These are phyloP conservation scores for Cystofilobasidium bisporidii DNA, from an alignment of 768 basidiomycete genomes.

Conservation along the genomic window DNA sequence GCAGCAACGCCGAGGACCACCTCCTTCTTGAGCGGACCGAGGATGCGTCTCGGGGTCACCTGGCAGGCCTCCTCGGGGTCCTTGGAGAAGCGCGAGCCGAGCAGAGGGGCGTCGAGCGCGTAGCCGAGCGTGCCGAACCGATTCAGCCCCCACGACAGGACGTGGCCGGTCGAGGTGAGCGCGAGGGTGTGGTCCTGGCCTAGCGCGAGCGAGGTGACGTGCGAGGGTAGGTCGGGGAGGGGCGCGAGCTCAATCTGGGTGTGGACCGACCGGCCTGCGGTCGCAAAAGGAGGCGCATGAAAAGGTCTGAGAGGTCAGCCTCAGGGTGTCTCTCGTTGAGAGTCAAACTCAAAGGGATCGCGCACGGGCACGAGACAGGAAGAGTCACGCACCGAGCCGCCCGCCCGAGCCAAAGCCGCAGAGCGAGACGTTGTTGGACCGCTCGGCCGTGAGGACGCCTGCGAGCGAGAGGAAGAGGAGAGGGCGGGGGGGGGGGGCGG, in stretches of 20 bases:
- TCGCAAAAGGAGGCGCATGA: neutral
- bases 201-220: conserved; percentile 59
- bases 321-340: too few relatives aligned
- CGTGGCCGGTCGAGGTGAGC: conserved; percentile 67
- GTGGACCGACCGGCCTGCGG: conserved; percentile 60
- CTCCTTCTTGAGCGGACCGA: conserved; percentile 67
- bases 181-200: conserved; percentile 93
- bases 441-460: conserved; percentile 64
- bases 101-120: conserved; percentile 50
- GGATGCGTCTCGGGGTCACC: conserved; percentile 60
- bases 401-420: conserved; percentile 88
- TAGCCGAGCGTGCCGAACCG: conserved; percentile 85
- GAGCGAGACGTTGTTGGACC: conserved; percentile 60
- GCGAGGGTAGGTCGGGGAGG: conserved; percentile 50
- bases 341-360: too few relatives aligned
- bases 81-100: conserved; percentile 32
- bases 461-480: neutral
- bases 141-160: conserved; percentile 80
- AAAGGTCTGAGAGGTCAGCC: neutral
- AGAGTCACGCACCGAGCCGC: conserved; percentile 49
- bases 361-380: too few relatives aligned
- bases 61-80: conserved; percentile 67
- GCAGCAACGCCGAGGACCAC: conserved; percentile 71
- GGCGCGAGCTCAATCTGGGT: conserved; percentile 66
- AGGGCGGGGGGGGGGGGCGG: too few relatives aligned